Evolutionary conservation across 331 rosid species (phyloP).

Genomic region (Malus hybrid): DNA sequence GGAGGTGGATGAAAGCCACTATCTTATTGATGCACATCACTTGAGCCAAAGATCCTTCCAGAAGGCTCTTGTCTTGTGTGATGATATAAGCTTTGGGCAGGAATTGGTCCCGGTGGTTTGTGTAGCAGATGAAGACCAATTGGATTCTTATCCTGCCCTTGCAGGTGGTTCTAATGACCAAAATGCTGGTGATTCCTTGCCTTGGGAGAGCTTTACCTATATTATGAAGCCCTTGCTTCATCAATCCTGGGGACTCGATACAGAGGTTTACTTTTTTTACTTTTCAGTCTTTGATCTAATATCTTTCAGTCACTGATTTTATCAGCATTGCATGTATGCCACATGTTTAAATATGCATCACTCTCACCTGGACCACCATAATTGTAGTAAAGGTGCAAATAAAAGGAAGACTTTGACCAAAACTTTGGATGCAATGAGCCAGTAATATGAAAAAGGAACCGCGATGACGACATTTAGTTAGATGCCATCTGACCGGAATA

Average conservation of each 20-base stretch:
- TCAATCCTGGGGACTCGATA: conserved; percentile 50
- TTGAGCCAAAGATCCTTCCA: conserved; percentile 38
- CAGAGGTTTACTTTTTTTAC: conserved; percentile 51
- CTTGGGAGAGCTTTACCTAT: conserved; percentile 82
- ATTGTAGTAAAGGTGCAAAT: background rate
- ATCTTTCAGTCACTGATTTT: background rate
- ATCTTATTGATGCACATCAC: conserved; percentile 44
- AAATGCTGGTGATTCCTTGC: conserved; percentile 32
- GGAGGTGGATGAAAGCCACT: conserved; percentile 75
- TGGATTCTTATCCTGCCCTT: conserved; percentile 39
- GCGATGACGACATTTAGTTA: no score
- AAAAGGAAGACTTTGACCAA: no score
- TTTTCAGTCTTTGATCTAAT: conserved; percentile 16
- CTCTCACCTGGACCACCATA: background rate
- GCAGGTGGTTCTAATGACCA: conserved; percentile 28
- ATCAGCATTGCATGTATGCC: background rate
- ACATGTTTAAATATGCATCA: background rate
- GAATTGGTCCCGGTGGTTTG: conserved; percentile 77
- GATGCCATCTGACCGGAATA: no score
- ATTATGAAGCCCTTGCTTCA: conserved; percentile 61
- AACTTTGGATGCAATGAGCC: no score
- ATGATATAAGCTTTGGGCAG: conserved; percentile 87
- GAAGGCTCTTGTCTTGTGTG: conserved; percentile 52
- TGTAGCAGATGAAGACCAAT: conserved; percentile 54
- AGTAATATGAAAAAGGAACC: no score